Conservation (phyloP, 2,329 filamentous ascomycete species). For the Cordyceps tenuipes region DNA sequence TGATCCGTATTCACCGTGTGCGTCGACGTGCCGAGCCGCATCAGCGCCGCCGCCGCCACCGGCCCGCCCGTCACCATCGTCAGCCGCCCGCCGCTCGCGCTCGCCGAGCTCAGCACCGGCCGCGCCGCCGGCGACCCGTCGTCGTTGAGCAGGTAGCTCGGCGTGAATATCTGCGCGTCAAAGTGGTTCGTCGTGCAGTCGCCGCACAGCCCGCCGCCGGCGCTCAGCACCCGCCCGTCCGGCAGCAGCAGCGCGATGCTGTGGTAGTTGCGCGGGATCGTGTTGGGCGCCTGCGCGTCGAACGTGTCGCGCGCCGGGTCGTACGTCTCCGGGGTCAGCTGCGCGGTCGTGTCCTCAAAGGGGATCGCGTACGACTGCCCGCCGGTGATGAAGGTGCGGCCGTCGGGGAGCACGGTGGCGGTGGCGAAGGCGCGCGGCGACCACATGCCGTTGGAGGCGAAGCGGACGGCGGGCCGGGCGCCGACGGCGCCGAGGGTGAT, state of each 20-base stretch:
- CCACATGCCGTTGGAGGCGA: slow-evolving; percentile 22
- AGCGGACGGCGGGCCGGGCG: background rate
- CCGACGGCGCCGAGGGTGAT: slow-evolving; percentile 35
- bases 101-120: slow-evolving; percentile 32
- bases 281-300: slow-evolving; percentile 26
- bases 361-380: slow-evolving; percentile 34
- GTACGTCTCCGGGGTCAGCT: slow-evolving; percentile 38
- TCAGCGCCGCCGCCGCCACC: slow-evolving; percentile 25
- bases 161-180: slow-evolving; percentile 47
- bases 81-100: slow-evolving; percentile 21
- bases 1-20: slow-evolving; percentile 53
- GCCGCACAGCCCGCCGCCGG: slow-evolving; percentile 44
- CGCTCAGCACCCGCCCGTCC: slow-evolving; percentile 41
- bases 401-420: slow-evolving; percentile 40
- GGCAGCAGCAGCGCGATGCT: slow-evolving; percentile 39
- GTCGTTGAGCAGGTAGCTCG: slow-evolving; percentile 44
- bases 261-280: slow-evolving; percentile 41
- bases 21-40: slow-evolving; percentile 42
- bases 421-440: slow-evolving; percentile 35
- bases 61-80: slow-evolving; percentile 20
- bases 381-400: slow-evolving; percentile 38
- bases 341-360: slow-evolving; percentile 36
- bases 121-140: slow-evolving; percentile 32
- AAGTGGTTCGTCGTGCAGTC: slow-evolving; percentile 40
- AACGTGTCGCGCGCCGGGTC: slow-evolving; percentile 34